Percentiles rank a stretch among this genome's conserved stretches.
These are phyloP conservation scores for peach (Prunus persica) DNA, from an alignment of 306 rosid genomes.

Conservation along the genomic window DNA sequence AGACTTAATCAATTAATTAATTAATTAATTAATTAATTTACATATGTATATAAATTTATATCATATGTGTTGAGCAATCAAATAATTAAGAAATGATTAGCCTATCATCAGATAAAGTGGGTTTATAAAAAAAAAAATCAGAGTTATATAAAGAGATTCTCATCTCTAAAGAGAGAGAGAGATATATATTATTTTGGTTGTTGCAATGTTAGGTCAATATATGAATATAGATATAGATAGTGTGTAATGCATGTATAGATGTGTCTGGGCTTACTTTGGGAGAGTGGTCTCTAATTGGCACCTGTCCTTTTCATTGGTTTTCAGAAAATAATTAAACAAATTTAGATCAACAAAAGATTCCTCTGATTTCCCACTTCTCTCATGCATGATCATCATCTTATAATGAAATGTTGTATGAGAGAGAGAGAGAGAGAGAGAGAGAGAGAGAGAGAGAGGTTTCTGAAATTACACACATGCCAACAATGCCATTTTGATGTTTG, in stretches of 20 bases:
- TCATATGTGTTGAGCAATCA: neutral
- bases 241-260: neutral
- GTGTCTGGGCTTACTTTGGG: constrained; percentile 27
- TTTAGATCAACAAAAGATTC: constrained; percentile 40
- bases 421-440: neutral
- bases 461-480: neutral
- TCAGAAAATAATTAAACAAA: constrained; percentile 12
- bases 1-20: neutral
- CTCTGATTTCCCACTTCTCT: constrained; percentile 43
- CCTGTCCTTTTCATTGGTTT: constrained; percentile 36
- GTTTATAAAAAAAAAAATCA: constrained; percentile 9
- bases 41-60: neutral
- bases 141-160: constrained; percentile 21
- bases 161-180: neutral
- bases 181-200: neutral
- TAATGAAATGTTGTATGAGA: too few species aligned
- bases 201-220: constrained; percentile 14
- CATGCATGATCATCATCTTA: neutral
- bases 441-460: neutral
- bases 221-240: neutral
- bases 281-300: constrained; percentile 33
- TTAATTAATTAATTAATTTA: too few species aligned
- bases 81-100: constrained; percentile 29
- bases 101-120: constrained; percentile 35
- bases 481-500: neutral